Evolutionary conservation across 805 yeast species (phyloP).

Genomic region (Torulaspora quercuum): DNA sequence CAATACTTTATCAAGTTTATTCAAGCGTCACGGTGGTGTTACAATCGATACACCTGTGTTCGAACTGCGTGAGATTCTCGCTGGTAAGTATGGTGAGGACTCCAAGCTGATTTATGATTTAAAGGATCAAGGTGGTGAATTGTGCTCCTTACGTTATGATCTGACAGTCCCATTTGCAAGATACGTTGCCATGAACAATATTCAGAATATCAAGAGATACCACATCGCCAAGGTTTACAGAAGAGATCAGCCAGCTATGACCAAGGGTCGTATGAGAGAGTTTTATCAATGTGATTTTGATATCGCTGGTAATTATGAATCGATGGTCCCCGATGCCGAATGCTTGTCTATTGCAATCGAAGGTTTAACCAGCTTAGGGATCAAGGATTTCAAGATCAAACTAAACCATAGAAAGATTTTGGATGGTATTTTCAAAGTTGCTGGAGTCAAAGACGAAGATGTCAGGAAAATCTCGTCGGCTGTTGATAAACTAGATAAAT

Average conservation of each 20-base stretch:
- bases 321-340: slow-evolving; percentile 97
- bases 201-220: slow-evolving; percentile 84
- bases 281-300: slow-evolving; percentile 99
- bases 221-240: slow-evolving; percentile 98
- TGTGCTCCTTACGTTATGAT: slow-evolving; percentile 92
- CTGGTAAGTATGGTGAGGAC: slow-evolving; percentile 98
- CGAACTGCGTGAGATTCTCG: slow-evolving; percentile 88
- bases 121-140: slow-evolving; percentile 98
- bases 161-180: slow-evolving; percentile 98
- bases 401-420: slow-evolving; percentile 92
- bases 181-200: slow-evolving; percentile 92
- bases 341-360: slow-evolving; percentile 75
- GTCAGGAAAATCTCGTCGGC: slow-evolving; percentile 92
- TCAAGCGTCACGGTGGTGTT: slow-evolving; percentile 96
- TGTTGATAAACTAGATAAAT: slow-evolving; percentile 92
- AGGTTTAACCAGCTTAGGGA: slow-evolving; percentile 80
- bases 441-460: slow-evolving; percentile 93
- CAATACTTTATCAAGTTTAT: slow-evolving; percentile 62
- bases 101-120: slow-evolving; percentile 92
- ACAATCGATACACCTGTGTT: slow-evolving; percentile 98
- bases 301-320: slow-evolving; percentile 87
- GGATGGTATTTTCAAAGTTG: slow-evolving; percentile 91
- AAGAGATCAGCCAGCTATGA: slow-evolving; percentile 99
- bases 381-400: slow-evolving; percentile 84
- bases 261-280: slow-evolving; percentile 99